Evolutionary conservation across 768 basidiomycete genomes (phyloP), one percentile per base, ranked within the genome.

Genomic region (Lactifluus echinatus): DNA sequence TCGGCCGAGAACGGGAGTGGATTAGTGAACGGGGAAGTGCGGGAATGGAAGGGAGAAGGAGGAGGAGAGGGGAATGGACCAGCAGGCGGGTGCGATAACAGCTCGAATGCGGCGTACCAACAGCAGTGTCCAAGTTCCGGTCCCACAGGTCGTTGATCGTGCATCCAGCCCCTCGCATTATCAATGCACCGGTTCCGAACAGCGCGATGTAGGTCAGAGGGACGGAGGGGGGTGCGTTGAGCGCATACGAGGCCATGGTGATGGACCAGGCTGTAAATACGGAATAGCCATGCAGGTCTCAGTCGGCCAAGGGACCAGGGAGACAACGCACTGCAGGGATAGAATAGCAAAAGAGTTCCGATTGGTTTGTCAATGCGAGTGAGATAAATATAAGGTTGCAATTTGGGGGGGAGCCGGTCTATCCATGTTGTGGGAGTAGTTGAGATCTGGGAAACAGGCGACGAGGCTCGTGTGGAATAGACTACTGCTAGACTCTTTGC

Each of bases 131-230:
- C 44, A 96, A 80, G 59, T 90, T 83, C 61, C 78, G 79, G 71
- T 99, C 96, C 95, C 96, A 98, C 84, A 99, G 84, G 68, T 99
- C 96, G 69, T 99, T 99, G 64, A 99, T 95, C 2, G 92, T 97
- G 71, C 96, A 99, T 3, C 96, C 96, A 21, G 96, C 96, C 5
- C 95, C 92, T 19, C 96, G 84, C 96, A 99, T 99, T 50, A 98
- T 79, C 43, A 96, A 64, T 0, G 96, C 93, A 1, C 96, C 96
- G 10, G 85, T 68, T 2, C 91, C 94, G 66, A 98, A 98, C 1
- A 98, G 74, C 33, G 81, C 73, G 46, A 91, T 74, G 66, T 93
- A 95, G 17, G 80, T 83, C 53, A 92, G 67, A 15, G 91, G 88
- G 0, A 76, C 79, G 2, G 80, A 78, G 45, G 79, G 74, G 0